A percentile compares a stretch with the other conserved stretches of the same genome.
These are phyloP conservation scores for Pelagomonas calceolata DNA, from an alignment of 108 stramenopile species.

Conservation along the genomic window DNA sequence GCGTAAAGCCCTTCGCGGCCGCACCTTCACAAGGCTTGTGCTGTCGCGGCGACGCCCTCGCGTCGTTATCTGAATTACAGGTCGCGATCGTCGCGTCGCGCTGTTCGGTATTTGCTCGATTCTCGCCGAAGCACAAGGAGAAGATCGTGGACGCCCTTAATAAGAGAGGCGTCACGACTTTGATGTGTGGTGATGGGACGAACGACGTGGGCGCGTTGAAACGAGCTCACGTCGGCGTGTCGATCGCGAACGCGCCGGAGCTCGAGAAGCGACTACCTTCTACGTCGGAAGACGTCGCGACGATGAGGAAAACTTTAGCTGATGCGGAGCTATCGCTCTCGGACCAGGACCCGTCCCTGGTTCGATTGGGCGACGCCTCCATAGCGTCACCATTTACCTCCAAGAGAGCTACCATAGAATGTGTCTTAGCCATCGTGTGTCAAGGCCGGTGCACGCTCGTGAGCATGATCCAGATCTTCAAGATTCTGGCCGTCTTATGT, in stretches of 20 bases:
- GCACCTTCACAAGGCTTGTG: not conserved
- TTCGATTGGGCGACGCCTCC: conserved; percentile 85
- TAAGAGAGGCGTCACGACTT: conserved; percentile 54
- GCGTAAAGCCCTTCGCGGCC: not conserved
- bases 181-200: conserved; percentile 98
- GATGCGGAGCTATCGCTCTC: conserved; percentile 57
- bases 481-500: conserved; percentile 92
- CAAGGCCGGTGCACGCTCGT: conserved; percentile 90
- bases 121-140: conserved; percentile 92
- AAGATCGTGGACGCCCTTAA: conserved; percentile 77
- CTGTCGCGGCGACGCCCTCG: not conserved
- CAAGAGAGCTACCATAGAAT: conserved; percentile 63
- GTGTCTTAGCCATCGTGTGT: conserved; percentile 71
- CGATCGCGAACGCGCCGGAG: conserved; percentile 42
- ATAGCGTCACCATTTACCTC: conserved; percentile 95
- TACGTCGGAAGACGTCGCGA: conserved; percentile 26
- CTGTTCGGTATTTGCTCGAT: conserved; percentile 77
- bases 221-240: conserved; percentile 88
- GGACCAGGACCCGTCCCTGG: conserved; percentile 18
- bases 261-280: conserved; percentile 35
- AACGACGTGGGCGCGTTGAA: conserved; percentile 95
- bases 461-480: conserved; percentile 84
- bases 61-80: conserved; percentile 26
- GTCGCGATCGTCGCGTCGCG: conserved; percentile 23
- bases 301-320: conserved; percentile 42